Evolutionary conservation across 2,329 filamentous ascomycete genomes (phyloP), one percentile per base, ranked within the genome.

Genomic region (Ophiobolus disseminans): DNA sequence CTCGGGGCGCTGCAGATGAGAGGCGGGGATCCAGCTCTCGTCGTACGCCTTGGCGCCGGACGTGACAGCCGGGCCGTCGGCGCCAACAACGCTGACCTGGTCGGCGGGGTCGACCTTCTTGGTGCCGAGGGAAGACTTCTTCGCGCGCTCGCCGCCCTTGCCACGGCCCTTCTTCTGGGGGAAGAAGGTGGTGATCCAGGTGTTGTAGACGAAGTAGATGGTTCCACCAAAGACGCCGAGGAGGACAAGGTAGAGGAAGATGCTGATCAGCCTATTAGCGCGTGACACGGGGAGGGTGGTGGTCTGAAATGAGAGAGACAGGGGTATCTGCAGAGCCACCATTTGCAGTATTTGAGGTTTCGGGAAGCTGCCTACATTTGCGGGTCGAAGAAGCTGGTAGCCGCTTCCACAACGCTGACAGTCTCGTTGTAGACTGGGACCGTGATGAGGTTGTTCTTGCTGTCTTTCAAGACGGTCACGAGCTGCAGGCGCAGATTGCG

Each of bases 241-340:
- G 64, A 99, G 88, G 80, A 97, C 87, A 72, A 96, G 82, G 81
- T 97, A 97, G 56, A 99, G 86, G 86, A 99, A 99, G 78, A 97
- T 91, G 72, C 94, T 97, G 20, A 38, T 35, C 16, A 35, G 35
- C 34, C 31, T 11, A 44, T 66, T 54, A 64, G 59, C 43, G 22
- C 40, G 35, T 40, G 40, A 36, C n/a, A 26, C 10, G 30, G 10
- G 11, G 32, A 17, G 41, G 20, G 13, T 22, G 19, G 2, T 35
- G 25, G 26, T 26, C 9, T 13, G 28, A 14, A 35, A 13, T 22
- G 30, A n/a, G n/a, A n/a, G n/a, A n/a, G n/a, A n/a, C n/a, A n/a
- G n/a, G n/a, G n/a, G n/a, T n/a, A n/a, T n/a, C n/a, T n/a, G n/a
- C n/a, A n/a, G n/a, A n/a, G n/a, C n/a, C n/a, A n/a, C n/a, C n/a